A percentile compares a stretch with the other conserved stretches of the same genome.
phyloP scores from a whole-genome alignment of 2,329 filamentous ascomycete genomes.

The Exophiala spinifera region DNA sequence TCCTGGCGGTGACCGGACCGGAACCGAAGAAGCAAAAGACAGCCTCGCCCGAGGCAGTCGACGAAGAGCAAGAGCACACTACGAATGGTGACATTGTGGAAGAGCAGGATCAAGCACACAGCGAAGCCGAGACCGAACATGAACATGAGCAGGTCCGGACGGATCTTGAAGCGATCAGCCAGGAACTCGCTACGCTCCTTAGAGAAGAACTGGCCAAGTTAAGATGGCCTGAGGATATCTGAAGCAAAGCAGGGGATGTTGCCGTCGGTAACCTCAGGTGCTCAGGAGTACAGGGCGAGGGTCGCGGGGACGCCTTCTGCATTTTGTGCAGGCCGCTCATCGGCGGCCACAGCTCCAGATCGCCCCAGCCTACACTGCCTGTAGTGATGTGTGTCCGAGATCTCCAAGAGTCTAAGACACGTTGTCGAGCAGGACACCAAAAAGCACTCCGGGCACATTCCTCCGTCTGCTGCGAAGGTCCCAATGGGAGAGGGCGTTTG shows the following conservation, averaged over 20 bases:
- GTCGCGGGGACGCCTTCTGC: too few relatives aligned
- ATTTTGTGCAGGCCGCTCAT: too few relatives aligned
- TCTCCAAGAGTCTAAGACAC: too few relatives aligned
- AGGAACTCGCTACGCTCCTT: constrained; percentile 24
- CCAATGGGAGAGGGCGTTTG: neutral
- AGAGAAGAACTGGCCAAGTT: constrained; percentile 24
- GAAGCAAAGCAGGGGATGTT: neutral
- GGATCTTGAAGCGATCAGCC: constrained; percentile 27
- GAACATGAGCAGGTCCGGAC: constrained; percentile 19
- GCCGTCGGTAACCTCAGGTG: too few relatives aligned
- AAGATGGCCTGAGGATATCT: constrained; percentile 30
- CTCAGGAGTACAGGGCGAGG: too few relatives aligned
- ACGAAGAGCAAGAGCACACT: constrained; percentile 1
- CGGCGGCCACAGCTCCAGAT: too few relatives aligned
- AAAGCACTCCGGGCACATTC: neutral
- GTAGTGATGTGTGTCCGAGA: too few relatives aligned
- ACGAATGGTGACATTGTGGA: constrained; percentile 1
- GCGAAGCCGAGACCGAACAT: constrained; percentile 11
- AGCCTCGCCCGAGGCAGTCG: neutral
- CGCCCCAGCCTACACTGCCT: too few relatives aligned
- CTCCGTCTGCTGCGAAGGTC: too few relatives aligned
- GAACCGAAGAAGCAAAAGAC: constrained; percentile 11
- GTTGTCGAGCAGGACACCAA: neutral
- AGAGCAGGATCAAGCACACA: constrained; percentile 2
- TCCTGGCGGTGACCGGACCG: constrained; percentile 28